Percentiles rank a stretch among this genome's conserved stretches.
phyloP scores from a whole-genome alignment of 2,329 filamentous ascomycete species.

The Ceratocystis alfenasii region DNA sequence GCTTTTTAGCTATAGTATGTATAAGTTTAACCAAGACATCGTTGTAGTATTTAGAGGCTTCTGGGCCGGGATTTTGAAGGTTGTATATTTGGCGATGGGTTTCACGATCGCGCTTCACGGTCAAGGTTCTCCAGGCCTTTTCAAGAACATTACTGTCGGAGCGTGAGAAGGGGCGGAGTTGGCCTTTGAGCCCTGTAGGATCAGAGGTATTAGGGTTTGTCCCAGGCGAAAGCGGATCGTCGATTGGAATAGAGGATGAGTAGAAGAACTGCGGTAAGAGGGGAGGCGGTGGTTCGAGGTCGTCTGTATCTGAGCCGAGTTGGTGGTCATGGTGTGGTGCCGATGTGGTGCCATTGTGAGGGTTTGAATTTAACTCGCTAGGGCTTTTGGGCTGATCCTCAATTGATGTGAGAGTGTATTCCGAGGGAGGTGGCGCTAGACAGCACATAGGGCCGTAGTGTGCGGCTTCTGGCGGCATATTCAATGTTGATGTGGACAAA shows the following conservation, averaged over 20 bases:
- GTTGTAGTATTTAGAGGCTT: slow-evolving; percentile 28
- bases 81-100: slow-evolving; percentile 34
- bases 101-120: slow-evolving; percentile 36
- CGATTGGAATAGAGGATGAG: slow-evolving; percentile 66
- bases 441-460: slow-evolving; percentile 43
- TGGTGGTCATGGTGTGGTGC: neutral
- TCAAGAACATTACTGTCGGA: slow-evolving; percentile 73
- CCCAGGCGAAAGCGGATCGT: slow-evolving; percentile 68
- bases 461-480: slow-evolving; percentile 3
- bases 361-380: neutral
- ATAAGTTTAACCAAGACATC: slow-evolving; percentile 33
- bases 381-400: neutral
- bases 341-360: neutral
- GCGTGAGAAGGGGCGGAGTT: slow-evolving; percentile 64
- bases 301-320: slow-evolving; percentile 30
- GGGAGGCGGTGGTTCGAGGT: slow-evolving; percentile 41
- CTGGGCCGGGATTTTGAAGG: slow-evolving; percentile 6
- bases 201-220: slow-evolving; percentile 38
- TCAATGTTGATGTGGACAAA: neutral
- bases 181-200: slow-evolving; percentile 39
- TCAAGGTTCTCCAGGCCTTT: slow-evolving; percentile 58
- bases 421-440: slow-evolving; percentile 32
- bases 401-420: neutral
- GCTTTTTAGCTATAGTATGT: slow-evolving; percentile 35
- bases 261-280: slow-evolving; percentile 73